A percentile compares a stretch with the other conserved stretches of the same genome.
These are phyloP conservation scores for Paraurostyla sp. DNA, from an alignment of 73 alveolate genomes.

Conservation along the genomic window DNA sequence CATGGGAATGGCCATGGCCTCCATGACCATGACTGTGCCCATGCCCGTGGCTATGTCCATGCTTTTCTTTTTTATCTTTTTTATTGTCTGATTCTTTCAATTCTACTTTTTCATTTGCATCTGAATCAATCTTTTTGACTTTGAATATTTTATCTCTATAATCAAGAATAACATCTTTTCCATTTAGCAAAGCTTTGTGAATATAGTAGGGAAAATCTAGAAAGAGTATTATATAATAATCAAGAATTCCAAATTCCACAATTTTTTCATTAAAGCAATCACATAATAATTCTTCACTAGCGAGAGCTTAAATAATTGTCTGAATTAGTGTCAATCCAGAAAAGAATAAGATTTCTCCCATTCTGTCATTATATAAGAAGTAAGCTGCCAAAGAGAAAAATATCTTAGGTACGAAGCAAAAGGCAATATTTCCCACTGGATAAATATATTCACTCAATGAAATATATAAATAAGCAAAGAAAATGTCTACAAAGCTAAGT, in stretches of 20 bases:
- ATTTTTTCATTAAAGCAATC: conserved; percentile 3
- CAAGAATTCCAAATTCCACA: not conserved
- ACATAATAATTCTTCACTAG: not conserved
- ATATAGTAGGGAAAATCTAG: not conserved
- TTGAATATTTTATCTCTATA: not conserved
- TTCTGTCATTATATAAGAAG: not conserved
- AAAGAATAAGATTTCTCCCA: not conserved
- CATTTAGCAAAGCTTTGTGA: not conserved
- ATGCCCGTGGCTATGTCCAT: conserved; percentile 71
- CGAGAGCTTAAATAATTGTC: not conserved
- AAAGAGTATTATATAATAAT: not conserved
- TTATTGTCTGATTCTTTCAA: too few relatives aligned
- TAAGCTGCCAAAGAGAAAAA: not conserved
- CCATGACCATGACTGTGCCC: conserved; percentile 59
- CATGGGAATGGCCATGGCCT: conserved; percentile 60
- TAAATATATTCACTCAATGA: not conserved
- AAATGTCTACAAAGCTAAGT: not conserved
- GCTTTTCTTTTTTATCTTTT: conserved; percentile 72
- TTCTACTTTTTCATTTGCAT: too few relatives aligned
- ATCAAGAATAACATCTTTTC: not conserved
- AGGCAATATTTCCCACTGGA: not conserved
- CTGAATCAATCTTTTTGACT: not conserved
- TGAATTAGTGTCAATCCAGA: not conserved
- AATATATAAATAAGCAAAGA: not conserved
- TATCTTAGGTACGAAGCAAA: not conserved